A percentile compares a stretch with the other conserved stretches of the same genome.
Evolutionary conservation across 139 green algal species (phyloP).

Genomic region (Volvox africanus): DNA sequence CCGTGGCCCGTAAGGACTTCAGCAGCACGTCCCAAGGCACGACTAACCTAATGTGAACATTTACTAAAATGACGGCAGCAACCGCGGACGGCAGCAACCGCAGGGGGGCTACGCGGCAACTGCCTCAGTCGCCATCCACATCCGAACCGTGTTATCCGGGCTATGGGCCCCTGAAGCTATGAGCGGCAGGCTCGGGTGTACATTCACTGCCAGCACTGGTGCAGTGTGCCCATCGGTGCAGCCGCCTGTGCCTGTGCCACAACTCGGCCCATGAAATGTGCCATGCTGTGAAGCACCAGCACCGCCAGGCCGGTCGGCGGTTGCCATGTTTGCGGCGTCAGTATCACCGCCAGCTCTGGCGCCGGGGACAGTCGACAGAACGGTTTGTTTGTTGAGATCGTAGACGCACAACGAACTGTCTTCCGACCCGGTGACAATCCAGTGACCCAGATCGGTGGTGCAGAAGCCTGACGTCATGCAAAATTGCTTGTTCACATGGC

Average conservation of each 20-base stretch:
- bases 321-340: too few relatives aligned
- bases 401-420: conserved; percentile 87
- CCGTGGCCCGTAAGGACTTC: too few relatives aligned
- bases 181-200: conserved; percentile 52
- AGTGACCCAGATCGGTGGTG: conserved; percentile 46
- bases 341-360: not conserved
- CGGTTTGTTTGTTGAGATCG: conserved; percentile 78
- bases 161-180: conserved; percentile 68
- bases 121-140: conserved; percentile 69
- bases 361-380: conserved; percentile 63
- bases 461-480: conserved; percentile 67
- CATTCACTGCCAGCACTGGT: conserved; percentile 66
- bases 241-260: conserved; percentile 16
- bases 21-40: too few relatives aligned
- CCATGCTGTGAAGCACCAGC: conserved; percentile 53
- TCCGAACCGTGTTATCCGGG: conserved; percentile 74
- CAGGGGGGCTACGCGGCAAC: not conserved
- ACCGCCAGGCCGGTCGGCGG: not conserved
- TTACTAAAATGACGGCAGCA: too few relatives aligned
- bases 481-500: conserved; percentile 73
- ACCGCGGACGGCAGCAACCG: not conserved
- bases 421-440: conserved; percentile 88
- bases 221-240: conserved; percentile 21
- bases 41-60: too few relatives aligned
- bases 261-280: conserved; percentile 9